Evolutionary conservation across 805 yeast species (phyloP), one percentile per base, ranked within the genome.

Genomic region (Monosporozyma aquatica): DNA sequence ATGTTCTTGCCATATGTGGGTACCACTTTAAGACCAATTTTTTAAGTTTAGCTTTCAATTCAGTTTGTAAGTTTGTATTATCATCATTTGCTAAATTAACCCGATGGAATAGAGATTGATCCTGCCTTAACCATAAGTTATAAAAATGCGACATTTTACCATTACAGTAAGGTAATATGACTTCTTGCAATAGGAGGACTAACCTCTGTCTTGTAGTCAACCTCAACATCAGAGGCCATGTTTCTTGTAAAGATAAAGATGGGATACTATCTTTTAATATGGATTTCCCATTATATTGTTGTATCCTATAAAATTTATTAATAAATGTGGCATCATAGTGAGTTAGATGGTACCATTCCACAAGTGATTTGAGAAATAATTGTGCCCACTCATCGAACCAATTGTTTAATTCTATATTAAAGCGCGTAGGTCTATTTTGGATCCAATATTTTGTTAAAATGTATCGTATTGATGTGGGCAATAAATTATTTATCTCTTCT

Each of bases 281-380:
- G n/a, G 35, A 32, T 6, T 32, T 13, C 23, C 35, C 35, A 32
- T 32, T 32, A 32, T 32, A 32, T 18, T 32, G 35, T 55, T 87
- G 87, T 48, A 90, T 64, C 2, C 97, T 97, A 56, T 90, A 90
- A 57, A 90, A 90, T 56, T 84, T 83, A 59, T 90, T 97, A 0
- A 95, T 86, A 54, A 90, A 86, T 2, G 92, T 76, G 0, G 94
- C 76, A 53, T 85, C 89, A 86, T 92, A 84, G 38, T 69, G 68
- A 40, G 67, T 72, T 38, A 90, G 60, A 51, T 80, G 84, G 47
- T 74, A 71, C 68, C 78, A 78, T 59, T 92, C 97, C 1, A 90
- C 65, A 3, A 72, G 44, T 0, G 83, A 78, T 53, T 89, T 66
- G 2, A 81, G 46, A 2, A 75, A 45, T 3, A 81, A 58, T 51